Conservation (phyloP, 2,329 filamentous ascomycete genomes). For the Hysterium pulicare region DNA sequence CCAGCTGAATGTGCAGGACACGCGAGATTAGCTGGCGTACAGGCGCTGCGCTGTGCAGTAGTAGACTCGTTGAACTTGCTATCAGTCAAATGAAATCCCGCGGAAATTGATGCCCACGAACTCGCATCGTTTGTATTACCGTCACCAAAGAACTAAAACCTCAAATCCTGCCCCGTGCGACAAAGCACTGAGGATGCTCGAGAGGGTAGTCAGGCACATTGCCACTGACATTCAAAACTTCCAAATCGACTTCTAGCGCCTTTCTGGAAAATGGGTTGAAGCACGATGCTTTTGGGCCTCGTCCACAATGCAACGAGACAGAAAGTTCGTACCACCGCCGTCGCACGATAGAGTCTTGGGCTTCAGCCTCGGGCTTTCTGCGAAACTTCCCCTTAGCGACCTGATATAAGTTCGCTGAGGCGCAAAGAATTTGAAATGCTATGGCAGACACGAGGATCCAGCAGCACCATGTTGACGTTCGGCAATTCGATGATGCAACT, state of each 20-base stretch:
- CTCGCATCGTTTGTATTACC: slow-evolving; percentile 1
- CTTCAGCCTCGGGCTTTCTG: no score
- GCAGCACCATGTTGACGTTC: not conserved
- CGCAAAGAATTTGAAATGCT: not conserved
- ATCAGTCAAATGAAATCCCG: not conserved
- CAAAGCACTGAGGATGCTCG: not conserved
- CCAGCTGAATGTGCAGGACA: slow-evolving; percentile 1
- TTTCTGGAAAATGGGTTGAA: slow-evolving; percentile 1
- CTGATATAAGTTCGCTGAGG: not conserved
- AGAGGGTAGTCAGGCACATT: not conserved
- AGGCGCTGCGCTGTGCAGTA: not conserved
- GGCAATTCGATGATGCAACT: not conserved
- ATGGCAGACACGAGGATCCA: not conserved
- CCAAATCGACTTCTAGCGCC: not conserved
- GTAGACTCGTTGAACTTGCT: not conserved
- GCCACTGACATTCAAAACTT: not conserved
- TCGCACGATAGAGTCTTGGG: no score
- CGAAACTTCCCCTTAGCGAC: not conserved
- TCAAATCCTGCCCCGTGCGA: not conserved
- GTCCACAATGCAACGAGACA: not conserved
- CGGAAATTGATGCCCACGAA: not conserved
- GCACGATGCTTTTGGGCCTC: not conserved
- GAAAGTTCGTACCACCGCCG: no score
- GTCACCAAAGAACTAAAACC: not conserved
- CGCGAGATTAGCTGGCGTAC: slow-evolving; percentile 2